Evolutionary conservation across 2,329 filamentous ascomycete species (phyloP).

Genomic region (Davidsoniella neocaledoniae): DNA sequence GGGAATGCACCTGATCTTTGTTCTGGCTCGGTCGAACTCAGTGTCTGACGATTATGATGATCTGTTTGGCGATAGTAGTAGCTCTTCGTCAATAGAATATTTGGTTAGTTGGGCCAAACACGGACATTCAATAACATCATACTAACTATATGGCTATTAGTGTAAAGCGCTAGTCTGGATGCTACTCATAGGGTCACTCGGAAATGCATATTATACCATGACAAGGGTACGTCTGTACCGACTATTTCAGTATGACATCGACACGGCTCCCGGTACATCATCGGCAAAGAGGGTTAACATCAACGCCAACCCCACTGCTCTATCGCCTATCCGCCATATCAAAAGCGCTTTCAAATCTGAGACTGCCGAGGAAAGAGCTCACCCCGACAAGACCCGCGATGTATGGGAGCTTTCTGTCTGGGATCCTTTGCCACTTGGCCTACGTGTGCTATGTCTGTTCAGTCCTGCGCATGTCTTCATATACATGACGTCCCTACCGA

Average conservation of each 20-base stretch:
- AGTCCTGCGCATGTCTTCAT: slow-evolving; percentile 85
- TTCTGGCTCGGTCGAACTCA: slow-evolving; percentile 68
- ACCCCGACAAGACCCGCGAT: slow-evolving; percentile 66
- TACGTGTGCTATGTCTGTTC: slow-evolving; percentile 77
- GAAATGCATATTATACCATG: slow-evolving; percentile 72
- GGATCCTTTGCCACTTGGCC: slow-evolving; percentile 74
- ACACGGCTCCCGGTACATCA: slow-evolving; percentile 57
- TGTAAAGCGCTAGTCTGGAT: slow-evolving; percentile 45
- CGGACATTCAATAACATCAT: slow-evolving; percentile 2
- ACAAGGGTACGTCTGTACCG: slow-evolving; percentile 71
- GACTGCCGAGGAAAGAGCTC: slow-evolving; percentile 64
- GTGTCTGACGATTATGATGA: slow-evolving; percentile 47
- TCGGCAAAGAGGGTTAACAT: slow-evolving; percentile 81
- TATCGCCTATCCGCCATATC: slow-evolving; percentile 64
- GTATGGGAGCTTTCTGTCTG: slow-evolving; percentile 92
- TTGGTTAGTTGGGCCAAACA: slow-evolving; percentile 26
- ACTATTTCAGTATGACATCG: slow-evolving; percentile 75
- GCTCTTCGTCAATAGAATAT: slow-evolving; percentile 47
- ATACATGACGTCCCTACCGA: slow-evolving; percentile 75
- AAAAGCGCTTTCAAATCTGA: slow-evolving; percentile 49
- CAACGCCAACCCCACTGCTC: slow-evolving; percentile 60
- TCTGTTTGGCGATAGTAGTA: slow-evolving; percentile 60
- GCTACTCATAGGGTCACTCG: slow-evolving; percentile 46
- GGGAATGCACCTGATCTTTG: slow-evolving; percentile 59
- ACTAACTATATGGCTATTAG: slow-evolving; percentile 2